Evolutionary conservation across 495 filamentous ascomycete species (phyloP).

Genomic region (Acidiella bohemica): DNA sequence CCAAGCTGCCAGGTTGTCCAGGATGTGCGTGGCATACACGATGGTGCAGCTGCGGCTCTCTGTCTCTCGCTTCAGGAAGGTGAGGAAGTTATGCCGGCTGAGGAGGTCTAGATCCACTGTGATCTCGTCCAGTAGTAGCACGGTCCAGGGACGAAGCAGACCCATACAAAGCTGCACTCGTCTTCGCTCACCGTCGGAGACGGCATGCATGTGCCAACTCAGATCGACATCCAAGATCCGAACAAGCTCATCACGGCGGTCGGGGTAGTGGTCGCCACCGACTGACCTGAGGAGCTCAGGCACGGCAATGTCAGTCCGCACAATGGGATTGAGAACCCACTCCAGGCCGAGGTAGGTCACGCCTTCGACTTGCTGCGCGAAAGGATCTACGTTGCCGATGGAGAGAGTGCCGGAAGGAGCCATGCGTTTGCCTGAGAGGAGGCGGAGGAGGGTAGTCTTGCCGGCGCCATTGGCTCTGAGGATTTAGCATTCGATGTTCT

Average conservation of each 20-base stretch:
- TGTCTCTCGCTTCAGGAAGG: slow-evolving; percentile 76
- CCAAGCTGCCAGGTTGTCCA: slow-evolving; percentile 87
- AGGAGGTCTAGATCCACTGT: slow-evolving; percentile 92
- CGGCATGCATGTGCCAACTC: slow-evolving; percentile 86
- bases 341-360: slow-evolving; percentile 95
- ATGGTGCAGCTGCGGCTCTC: slow-evolving; percentile 70
- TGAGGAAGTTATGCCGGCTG: slow-evolving; percentile 69
- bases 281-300: slow-evolving; percentile 70
- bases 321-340: slow-evolving; percentile 97
- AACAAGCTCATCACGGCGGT: slow-evolving; percentile 73
- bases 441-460: slow-evolving; percentile 87
- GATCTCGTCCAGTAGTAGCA: slow-evolving; percentile 88
- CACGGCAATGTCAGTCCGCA: slow-evolving; percentile 87
- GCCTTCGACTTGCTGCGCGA: slow-evolving; percentile 73
- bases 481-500: slow-evolving; percentile 15
- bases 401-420: slow-evolving; percentile 58
- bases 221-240: slow-evolving; percentile 83
- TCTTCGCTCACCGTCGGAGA: slow-evolving; percentile 79
- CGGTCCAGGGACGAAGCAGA: slow-evolving; percentile 78
- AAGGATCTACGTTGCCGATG: slow-evolving; percentile 76
- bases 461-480: slow-evolving; percentile 79
- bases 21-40: slow-evolving; percentile 93
- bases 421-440: slow-evolving; percentile 84
- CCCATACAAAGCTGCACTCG: slow-evolving; percentile 96
- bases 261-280: slow-evolving; percentile 69